Base-by-base conservation (phyloP, 805 yeast genomes). In the Myxozyma lipomycoides region DNA sequence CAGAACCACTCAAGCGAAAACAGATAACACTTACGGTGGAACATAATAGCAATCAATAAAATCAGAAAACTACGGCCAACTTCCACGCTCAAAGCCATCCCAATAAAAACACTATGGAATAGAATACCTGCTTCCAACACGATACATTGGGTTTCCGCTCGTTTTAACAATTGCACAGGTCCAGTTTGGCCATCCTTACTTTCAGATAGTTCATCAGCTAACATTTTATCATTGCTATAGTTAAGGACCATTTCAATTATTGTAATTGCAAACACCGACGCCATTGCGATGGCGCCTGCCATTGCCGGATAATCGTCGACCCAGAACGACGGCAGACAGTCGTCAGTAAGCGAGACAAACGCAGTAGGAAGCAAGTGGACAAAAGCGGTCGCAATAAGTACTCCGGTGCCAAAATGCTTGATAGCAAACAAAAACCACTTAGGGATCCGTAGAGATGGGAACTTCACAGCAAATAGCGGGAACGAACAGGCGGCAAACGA, bases 371-470 rank as follows among this genome's bases (percentile, higher is more conserved):
- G 66, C 53, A 85, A 69, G 68, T 84, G 93, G 26, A 85, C 80
- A 60, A 85, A 83, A 0, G 89, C 86, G 1, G 93, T 85, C 15
- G 90, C 85, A 9, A 84, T 75, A 62, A 85, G 84, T 43, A 85
- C 90, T 48, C 93, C 93, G 3, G 89, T 81, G 55, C 93, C 93
- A 64, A 85, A 85, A 67, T 75, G 83, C 61, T 83, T 84, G 43
- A 85, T 82, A 45, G 79, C 64, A 63, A 84, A 47, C 34, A 59
- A 21, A 25, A 61, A 39, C 19, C 21, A 23, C 23, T 23, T 19
- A 18, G 50, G 56, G 45, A 37, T 25, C 3, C 39, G 39, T 34
- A 52, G 46, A n/a, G n/a, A 19, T 3, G 25, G 23, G 4, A 38
- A 24, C 23, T 34, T 21, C 10, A 34, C 40, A 12, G 43, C 30